Evolutionary conservation across 768 basidiomycete genomes (phyloP), one percentile per base, ranked within the genome.

Genomic region (Chalciporus chontae): DNA sequence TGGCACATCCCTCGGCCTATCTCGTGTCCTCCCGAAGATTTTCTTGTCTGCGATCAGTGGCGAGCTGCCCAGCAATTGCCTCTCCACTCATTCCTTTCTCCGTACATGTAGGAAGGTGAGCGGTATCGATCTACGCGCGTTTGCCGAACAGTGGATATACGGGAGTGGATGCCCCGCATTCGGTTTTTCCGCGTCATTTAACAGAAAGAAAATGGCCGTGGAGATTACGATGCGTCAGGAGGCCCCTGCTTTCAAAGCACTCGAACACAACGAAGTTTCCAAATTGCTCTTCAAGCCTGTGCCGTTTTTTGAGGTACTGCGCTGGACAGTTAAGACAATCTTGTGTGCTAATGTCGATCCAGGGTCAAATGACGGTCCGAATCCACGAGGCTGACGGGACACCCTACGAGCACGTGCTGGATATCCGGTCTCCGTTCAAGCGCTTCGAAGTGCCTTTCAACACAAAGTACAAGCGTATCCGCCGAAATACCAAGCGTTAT

Each of bases 81-180:
- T 99, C 8, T 90, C 92, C 1, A 98, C 96, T 0, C 86, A 91
- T 54, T 80, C 84, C 18, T 98, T 99, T 71, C 77, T 98, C 52
- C 74, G 93, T 50, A 93, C 83, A 39, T 98, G 94, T 62, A 77
- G 94, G 58, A 98, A 94, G 69, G 88, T 94, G 53, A 90, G 90
- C 62, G 91, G 94, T 9, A 87, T 91, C 15, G 95, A 98, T 63
- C 79, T 88, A 19, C 78, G 88, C 47, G 80, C 82, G 24, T 99
- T 99, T 63, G 90, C 92, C n/a, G 94, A 98, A 62, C 95, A 98
- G 67, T 99, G 96, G 96, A 92, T 99, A 54, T 96, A 94, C 62
- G 94, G 94, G 11, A 93, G 90, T 65, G 96, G 96, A 18, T 96
- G 94, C 65, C 96, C 96, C 0, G 79, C 85, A 3, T 94, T 99